Evolutionary conservation across 352 stramenopile species (phyloP), one percentile per base, ranked within the genome.

Genomic region (Phytophthora fragariaefolia): DNA sequence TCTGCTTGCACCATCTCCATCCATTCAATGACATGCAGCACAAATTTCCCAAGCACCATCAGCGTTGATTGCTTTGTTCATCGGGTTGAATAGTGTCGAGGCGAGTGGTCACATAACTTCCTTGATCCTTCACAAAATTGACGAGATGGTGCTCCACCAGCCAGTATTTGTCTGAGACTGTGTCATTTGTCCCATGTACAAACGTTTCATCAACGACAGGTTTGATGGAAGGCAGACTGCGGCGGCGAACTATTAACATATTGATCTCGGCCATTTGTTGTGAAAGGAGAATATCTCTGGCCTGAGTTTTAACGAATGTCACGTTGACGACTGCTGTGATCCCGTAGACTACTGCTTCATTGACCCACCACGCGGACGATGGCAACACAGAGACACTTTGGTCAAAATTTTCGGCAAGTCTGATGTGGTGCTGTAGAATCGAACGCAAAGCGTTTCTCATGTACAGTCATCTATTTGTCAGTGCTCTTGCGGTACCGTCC

Each of bases 401-500:
- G 4, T 22, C 9, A 32, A 57, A 45, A 46, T 46, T 7, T 10
- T 20, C 13, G 32, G 22, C 3, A 2, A 56, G 49, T 1, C 18
- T 1, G 13, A 45, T 7, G 15, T 32, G 30, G 45, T 56, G 24
- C 9, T 20, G 0, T 20, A 57, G 15, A 4, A 57, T 46, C 50
- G 28, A 47, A 8, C 20, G 0, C 28, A 47, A 30, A 1, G 18
- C 32, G 3, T 57, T 57, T 8, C 30, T 6, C 50, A 57, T 57
- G 17, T 57, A 57, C n/a, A 57, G 7, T 20, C 50, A 57, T 23
- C 50, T 20, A 47, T 34, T 57, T 5, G 50, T 57, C 20, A 57
- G 32, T 7, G 45, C 46, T 6, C 46, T 46, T 28, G 50, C 32
- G 12, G 32, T 30, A 36, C 2, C 12, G n/a, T 30, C 30, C 50